These are phyloP conservation scores for Tylopilus plumbeoviolaceoides DNA, from an alignment of 768 basidiomycete genomes.

Conservation along the genomic window DNA sequence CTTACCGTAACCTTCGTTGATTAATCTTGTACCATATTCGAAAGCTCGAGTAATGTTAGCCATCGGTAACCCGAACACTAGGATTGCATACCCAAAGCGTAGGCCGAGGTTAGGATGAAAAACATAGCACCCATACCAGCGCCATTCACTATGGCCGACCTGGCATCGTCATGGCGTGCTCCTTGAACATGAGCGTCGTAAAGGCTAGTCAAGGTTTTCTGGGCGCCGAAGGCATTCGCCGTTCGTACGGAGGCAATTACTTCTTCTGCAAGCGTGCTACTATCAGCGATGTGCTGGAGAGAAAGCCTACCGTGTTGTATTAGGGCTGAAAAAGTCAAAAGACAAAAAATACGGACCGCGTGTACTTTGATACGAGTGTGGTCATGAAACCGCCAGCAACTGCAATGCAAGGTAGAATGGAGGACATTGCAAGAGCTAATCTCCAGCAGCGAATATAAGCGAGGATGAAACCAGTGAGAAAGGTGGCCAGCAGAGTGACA, in stretches of 20 bases:
- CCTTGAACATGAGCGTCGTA: conserved; percentile 62
- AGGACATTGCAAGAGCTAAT: conserved; percentile 76
- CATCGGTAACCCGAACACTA: background rate
- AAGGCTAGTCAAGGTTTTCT: conserved; percentile 53
- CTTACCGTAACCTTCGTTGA: conserved; percentile 54
- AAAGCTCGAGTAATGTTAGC: conserved; percentile 52
- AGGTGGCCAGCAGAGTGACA: conserved; percentile 62
- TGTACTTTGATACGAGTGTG: conserved; percentile 58
- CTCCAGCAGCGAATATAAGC: conserved; percentile 72
- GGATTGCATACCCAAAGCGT: conserved; percentile 53
- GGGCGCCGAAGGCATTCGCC: conserved; percentile 87
- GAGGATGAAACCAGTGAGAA: conserved; percentile 75
- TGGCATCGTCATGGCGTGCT: conserved; percentile 51
- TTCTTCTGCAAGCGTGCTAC: conserved; percentile 86
- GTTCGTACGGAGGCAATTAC: conserved; percentile 91
- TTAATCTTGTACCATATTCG: conserved; percentile 83
- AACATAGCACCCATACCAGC: conserved; percentile 69
- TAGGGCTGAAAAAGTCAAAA: background rate
- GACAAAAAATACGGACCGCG: conserved; percentile 47
- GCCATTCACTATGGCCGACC: conserved; percentile 59
- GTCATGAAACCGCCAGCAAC: conserved; percentile 73
- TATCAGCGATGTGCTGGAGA: conserved; percentile 70
- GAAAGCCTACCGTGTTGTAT: conserved; percentile 42
- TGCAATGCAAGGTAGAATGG: conserved; percentile 80
- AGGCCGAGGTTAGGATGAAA: conserved; percentile 75